Conservation (phyloP, 73 alveolate species). For the Paramecium biaurelia region DNA sequence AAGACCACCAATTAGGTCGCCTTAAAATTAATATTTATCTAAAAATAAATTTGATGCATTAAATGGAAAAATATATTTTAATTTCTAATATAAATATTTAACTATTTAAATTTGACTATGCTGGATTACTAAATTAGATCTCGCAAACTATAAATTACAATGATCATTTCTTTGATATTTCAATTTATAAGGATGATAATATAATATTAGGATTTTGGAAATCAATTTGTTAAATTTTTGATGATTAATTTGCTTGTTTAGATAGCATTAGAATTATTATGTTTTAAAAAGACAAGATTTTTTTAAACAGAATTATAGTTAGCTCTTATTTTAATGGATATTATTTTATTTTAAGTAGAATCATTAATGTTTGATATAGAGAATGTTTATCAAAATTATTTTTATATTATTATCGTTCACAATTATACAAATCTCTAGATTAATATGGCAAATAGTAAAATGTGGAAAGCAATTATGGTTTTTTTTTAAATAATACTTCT, state of each 20-base stretch:
- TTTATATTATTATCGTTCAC: neutral
- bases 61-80: neutral
- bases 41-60: neutral
- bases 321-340: neutral
- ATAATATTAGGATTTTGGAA: neutral
- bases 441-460: neutral
- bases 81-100: neutral
- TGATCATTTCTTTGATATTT: neutral
- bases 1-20: neutral
- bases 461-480: neutral
- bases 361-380: neutral
- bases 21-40: neutral
- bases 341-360: neutral
- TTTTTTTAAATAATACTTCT: neutral
- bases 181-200: neutral
- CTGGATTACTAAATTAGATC: neutral
- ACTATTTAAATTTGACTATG: neutral
- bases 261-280: neutral
- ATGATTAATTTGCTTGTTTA: neutral
- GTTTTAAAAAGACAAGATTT: neutral
- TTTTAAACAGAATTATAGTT: neutral
- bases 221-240: neutral
- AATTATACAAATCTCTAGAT: neutral
- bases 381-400: neutral
- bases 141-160: neutral